phyloP scores from a whole-genome alignment of 148 eudicot species.

The Camellia lanceoleosa region DNA sequence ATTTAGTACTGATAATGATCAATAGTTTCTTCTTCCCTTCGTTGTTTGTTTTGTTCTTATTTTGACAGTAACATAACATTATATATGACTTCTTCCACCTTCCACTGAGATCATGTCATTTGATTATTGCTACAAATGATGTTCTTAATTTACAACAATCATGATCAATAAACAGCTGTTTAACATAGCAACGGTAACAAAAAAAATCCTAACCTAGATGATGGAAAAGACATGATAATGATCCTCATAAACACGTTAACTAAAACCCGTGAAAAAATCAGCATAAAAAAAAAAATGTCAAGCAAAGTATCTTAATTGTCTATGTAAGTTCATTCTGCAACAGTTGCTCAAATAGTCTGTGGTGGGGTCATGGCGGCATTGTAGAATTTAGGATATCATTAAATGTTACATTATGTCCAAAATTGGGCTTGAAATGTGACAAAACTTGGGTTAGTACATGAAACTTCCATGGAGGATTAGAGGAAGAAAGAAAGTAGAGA shows the following conservation, averaged over 20 bases:
- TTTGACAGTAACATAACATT: too few relatives aligned
- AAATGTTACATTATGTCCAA: background rate
- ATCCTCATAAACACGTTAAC: background rate
- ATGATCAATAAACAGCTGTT: background rate
- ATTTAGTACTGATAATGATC: background rate
- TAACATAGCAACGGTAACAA: background rate
- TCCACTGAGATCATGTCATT: background rate
- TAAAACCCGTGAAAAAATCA: background rate
- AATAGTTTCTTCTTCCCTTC: too few relatives aligned
- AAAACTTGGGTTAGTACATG: background rate
- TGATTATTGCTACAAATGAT: background rate
- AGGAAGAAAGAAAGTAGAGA: constrained; percentile 12
- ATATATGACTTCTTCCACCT: background rate
- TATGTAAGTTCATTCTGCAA: background rate
- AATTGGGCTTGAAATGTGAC: background rate
- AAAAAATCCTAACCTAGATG: background rate
- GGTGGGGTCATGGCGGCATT: constrained; percentile 3
- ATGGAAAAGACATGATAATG: background rate
- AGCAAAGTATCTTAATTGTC: background rate
- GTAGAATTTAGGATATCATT: background rate
- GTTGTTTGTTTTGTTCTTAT: too few relatives aligned
- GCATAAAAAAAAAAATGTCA: too few relatives aligned
- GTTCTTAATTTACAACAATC: too few relatives aligned
- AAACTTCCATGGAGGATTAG: background rate
- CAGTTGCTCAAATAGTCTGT: background rate